Evolutionary conservation across 176 grass and related monocot species (phyloP), one percentile per base, ranked within the genome.

Genomic region (Rhynchospora breviuscula): DNA sequence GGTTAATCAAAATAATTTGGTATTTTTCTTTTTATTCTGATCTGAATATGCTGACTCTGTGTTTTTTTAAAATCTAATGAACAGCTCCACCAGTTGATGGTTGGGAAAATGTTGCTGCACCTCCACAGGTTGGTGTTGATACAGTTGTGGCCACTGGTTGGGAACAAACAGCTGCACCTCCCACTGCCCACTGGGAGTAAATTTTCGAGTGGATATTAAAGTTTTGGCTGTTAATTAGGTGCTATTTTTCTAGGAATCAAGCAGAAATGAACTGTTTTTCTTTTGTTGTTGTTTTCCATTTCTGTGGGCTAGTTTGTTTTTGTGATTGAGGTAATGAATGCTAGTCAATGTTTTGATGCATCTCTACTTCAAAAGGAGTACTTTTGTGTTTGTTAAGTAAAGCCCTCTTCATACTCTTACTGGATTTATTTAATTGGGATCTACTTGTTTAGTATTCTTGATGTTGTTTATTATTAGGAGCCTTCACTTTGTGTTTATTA

Each of bases 101-200:
- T 64, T 97, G 94, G 94, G 94, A 92, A 78, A 54, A 62, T 22
- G 87, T 82, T 17, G 87, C 70, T 21, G 79, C 86, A 7, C 87
- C 91, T 47, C 76, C 52, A 57, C 63, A 59, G 8, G 80, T 47
- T 45, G 66, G 82, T 53, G 60, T 44, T 9, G 89, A 91, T 84
- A 63, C 86, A 0, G 74, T 67, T 18, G 79, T 82, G 57, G n/a
- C 89, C 58, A 22, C 88, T 78, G 90, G 91, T 61, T 97, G 94
- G 94, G 94, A 97, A 4, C 1, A 44, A 10, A 69, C 85, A 74
- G 53, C 72, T 2, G 21, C 46, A 75, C 91, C 87, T 77, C 91
- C 94, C 0, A 7, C 82, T 43, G 65, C 87, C 67, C 85, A 82
- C 74, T 97, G 94, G 94, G 85, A 97, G 10, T 91, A 91, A 86